These are phyloP conservation scores for Ustilago lituana DNA, from an alignment of 1,284 basidiomycete genomes.

Conservation along the genomic window DNA sequence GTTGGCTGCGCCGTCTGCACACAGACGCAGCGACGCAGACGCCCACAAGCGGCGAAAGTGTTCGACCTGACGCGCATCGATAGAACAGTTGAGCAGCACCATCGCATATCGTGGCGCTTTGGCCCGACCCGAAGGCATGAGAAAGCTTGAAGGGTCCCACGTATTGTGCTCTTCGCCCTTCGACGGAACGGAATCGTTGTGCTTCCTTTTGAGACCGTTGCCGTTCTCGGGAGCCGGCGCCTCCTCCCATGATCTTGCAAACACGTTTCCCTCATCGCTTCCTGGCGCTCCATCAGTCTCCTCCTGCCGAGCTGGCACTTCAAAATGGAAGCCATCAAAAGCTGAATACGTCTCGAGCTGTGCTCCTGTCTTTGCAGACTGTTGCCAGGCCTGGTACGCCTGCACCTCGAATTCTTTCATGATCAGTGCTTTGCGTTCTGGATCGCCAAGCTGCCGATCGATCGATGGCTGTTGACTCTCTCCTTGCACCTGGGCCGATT, in stretches of 20 bases:
- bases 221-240: background rate
- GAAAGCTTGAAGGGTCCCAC: conserved; percentile 28
- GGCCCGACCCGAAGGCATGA: conserved; percentile 8
- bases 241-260: conserved; percentile 30
- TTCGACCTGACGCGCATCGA: conserved; percentile 33
- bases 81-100: conserved; percentile 55
- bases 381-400: conserved; percentile 52
- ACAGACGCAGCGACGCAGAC: conserved; percentile 69
- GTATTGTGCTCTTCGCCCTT: background rate
- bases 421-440: conserved; percentile 40
- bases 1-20: conserved; percentile 95
- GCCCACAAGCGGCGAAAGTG: conserved; percentile 49
- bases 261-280: background rate
- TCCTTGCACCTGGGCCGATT: conserved; percentile 1
- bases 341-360: conserved; percentile 31
- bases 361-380: background rate
- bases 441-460: conserved; percentile 27
- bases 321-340: conserved; percentile 43
- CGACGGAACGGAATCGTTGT: conserved; percentile 4
- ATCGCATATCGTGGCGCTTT: conserved; percentile 35
- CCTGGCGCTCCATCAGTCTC: background rate
- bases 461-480: conserved; percentile 1
- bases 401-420: conserved; percentile 57
- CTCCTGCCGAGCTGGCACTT: conserved; percentile 21
- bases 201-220: conserved; percentile 30